Evolutionary conservation across 2,329 filamentous ascomycete species (phyloP).

Genomic region (Colletotrichum euphorbiae): DNA sequence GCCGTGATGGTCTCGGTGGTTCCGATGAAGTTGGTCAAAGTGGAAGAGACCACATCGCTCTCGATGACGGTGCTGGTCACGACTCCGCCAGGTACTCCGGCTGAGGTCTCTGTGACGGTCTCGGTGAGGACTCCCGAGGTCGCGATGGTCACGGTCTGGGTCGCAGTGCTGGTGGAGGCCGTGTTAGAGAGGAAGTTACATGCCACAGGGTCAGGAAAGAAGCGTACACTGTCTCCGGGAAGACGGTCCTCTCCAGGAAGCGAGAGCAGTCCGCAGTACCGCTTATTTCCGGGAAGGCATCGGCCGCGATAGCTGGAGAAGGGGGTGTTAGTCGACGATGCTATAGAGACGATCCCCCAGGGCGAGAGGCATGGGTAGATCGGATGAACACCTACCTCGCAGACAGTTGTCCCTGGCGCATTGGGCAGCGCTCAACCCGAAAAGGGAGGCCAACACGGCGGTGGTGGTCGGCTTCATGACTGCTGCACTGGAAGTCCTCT

Average conservation of each 20-base stretch:
- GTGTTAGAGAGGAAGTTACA: constrained; percentile 9
- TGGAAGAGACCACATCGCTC: background rate
- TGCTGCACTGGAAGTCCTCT: constrained; percentile 15
- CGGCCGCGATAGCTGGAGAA: constrained; percentile 30
- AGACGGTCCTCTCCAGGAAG: constrained; percentile 26
- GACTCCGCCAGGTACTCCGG: constrained; percentile 12
- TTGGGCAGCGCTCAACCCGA: constrained; percentile 34
- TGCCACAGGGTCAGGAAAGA: background rate
- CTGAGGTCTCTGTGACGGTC: constrained; percentile 11
- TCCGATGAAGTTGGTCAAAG: constrained; percentile 18
- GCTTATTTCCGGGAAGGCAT: constrained; percentile 22
- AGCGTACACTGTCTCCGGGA: constrained; percentile 24
- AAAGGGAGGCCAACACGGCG: constrained; percentile 38
- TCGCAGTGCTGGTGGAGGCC: constrained; percentile 17
- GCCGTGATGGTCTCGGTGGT: constrained; percentile 27
- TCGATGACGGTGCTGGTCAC: constrained; percentile 28
- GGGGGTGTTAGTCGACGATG: constrained; percentile 1
- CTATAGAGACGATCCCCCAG: background rate
- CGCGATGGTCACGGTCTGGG: constrained; percentile 27
- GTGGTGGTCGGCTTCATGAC: constrained; percentile 35
- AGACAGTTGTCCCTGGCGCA: constrained; percentile 39
- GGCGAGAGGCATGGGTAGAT: background rate
- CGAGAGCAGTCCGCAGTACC: constrained; percentile 36
- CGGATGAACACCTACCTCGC: constrained; percentile 22
- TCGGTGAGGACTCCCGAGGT: constrained; percentile 34